Base-by-base conservation (phyloP, 352 stramenopile genomes). In the Phytophthora cactorum region DNA sequence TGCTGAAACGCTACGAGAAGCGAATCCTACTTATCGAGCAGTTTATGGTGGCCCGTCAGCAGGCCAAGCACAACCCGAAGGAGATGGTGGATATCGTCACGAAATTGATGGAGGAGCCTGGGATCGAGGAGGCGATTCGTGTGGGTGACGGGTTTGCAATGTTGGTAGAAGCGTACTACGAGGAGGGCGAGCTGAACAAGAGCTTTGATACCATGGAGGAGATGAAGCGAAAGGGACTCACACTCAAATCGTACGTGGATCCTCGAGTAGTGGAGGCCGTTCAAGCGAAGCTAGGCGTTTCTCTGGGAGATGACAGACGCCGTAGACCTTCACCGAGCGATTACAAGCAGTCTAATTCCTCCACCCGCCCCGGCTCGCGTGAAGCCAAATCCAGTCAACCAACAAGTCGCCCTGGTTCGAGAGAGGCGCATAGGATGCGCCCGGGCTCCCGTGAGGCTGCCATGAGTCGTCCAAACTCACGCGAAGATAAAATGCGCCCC, bases 61-160 rank as follows among this genome's bases (percentile, higher is more conserved):
- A 89, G 31, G 72, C 81, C 11, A 85, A 82, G 28, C 68, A 84
- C 28, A 91, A 91, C 52, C 81, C 83, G 10, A 62, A 67, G 4
- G 88, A 94, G 15, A 89, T 95, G 72, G 76, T 95, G 29, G 66
- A 83, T 0, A 80, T 97, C 2, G 86, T 97, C 60, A 68, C 77
- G 29, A 81, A 89, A 66, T 72, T 98, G 32, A 76, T 98, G 11
- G 80, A 95, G 5, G 84, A 96, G 32, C 77, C 82, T 31, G 88
- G 91, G 1, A 84, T 97, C 14, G 89, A 97, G 27, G 76, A 88
- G 28, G 90, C 89, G 7, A 91, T 98, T 36, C 88, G 94, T 5
- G 63, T 91, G 6, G 95, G 96, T 15, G 96, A 98, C 66, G 87
- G 82, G 14, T 98, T 93, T 55, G 90, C 89, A 5, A 77, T 97